A percentile compares a stretch with the other conserved stretches of the same genome.
Conservation (phyloP, 169 alveolate species). For the Plasmodium gonderi region DNA sequence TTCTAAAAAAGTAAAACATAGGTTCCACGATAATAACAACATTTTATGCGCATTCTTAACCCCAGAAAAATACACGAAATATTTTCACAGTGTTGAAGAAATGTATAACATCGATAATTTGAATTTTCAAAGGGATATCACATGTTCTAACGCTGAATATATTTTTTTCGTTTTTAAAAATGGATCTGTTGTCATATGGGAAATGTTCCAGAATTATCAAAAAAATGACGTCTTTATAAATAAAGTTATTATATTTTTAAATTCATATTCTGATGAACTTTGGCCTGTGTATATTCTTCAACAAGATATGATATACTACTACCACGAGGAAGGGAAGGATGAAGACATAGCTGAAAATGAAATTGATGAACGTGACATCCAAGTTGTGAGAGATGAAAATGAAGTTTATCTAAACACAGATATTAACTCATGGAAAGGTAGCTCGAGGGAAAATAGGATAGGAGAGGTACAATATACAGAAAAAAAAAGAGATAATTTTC, state of each 20-base stretch:
- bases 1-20: conserved; percentile 15
- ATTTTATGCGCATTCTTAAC: conserved; percentile 43
- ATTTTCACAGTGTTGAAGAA: conserved; percentile 18
- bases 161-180: conserved; percentile 74
- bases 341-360: neutral
- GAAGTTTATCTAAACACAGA: too few relatives aligned
- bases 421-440: too few relatives aligned
- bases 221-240: conserved; percentile 72
- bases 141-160: conserved; percentile 8
- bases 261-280: conserved; percentile 69
- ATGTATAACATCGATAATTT: conserved; percentile 17
- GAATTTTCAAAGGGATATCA: conserved; percentile 17
- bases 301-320: conserved; percentile 46
- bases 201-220: conserved; percentile 51
- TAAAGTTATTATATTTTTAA: conserved; percentile 66
- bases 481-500: conserved; percentile 52
- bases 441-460: neutral
- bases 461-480: neutral
- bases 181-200: conserved; percentile 81
- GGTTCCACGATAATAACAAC: conserved; percentile 28
- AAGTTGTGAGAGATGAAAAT: neutral
- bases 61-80: conserved; percentile 12
- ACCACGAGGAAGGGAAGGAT: neutral
- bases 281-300: conserved; percentile 70
- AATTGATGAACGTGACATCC: neutral